phyloP scores from a whole-genome alignment of 768 basidiomycete species.

The Lentinula lateritia region DNA sequence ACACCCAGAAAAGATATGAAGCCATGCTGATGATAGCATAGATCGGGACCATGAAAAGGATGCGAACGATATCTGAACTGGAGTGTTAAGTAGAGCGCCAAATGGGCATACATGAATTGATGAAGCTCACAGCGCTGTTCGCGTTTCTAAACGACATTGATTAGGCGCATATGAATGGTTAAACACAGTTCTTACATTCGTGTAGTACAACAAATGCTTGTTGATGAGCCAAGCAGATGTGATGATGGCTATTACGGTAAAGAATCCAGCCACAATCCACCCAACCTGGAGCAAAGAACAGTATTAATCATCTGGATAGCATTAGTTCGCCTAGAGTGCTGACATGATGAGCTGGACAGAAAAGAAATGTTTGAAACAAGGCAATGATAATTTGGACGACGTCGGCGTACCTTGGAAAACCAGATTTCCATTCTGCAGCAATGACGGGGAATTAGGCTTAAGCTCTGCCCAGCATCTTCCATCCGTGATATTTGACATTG shows the following conservation, averaged over 20 bases:
- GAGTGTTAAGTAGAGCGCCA: neutral
- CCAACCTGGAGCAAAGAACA: slow-evolving; percentile 41
- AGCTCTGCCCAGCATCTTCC: slow-evolving; percentile 32
- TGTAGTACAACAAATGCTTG: slow-evolving; percentile 70
- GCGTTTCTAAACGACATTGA: slow-evolving; percentile 40
- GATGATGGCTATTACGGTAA: slow-evolving; percentile 48
- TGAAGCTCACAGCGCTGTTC: slow-evolving; percentile 57
- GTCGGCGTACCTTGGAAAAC: slow-evolving; percentile 49
- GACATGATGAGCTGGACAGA: slow-evolving; percentile 51
- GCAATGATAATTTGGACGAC: neutral
- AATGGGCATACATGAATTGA: neutral
- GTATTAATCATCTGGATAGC: neutral
- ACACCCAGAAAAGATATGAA: slow-evolving; percentile 69
- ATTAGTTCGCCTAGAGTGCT: slow-evolving; percentile 7
- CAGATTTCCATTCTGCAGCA: slow-evolving; percentile 57
- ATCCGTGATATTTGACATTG: slow-evolving; percentile 2
- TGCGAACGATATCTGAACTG: slow-evolving; percentile 57
- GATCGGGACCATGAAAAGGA: slow-evolving; percentile 75
- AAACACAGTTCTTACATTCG: slow-evolving; percentile 42
- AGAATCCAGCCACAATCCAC: slow-evolving; percentile 60
- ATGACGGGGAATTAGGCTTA: slow-evolving; percentile 42
- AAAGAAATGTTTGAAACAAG: neutral
- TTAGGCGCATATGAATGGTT: neutral
- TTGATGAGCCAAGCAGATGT: slow-evolving; percentile 71
- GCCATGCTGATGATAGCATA: slow-evolving; percentile 65